A percentile compares a stretch with the other conserved stretches of the same genome.
phyloP scores from a whole-genome alignment of 352 stramenopile genomes.

The Globisporangium carolinianum region DNA sequence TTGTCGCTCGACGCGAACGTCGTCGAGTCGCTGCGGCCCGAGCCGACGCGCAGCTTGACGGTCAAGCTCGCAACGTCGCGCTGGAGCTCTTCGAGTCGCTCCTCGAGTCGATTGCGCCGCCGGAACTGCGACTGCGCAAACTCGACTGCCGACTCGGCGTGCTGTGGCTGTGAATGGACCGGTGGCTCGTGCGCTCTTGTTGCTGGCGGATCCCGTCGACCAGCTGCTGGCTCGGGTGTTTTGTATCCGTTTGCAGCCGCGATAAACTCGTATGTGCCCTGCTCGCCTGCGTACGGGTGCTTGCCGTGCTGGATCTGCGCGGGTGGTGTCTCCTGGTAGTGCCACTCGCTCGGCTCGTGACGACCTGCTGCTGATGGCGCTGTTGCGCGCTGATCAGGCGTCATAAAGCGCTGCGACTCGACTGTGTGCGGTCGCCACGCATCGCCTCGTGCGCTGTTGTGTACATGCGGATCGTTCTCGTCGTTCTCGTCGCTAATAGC shows the following conservation, averaged over 20 bases:
- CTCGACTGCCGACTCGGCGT: constrained; percentile 5
- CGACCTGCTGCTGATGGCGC: background rate
- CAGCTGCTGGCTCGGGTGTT: constrained; percentile 2
- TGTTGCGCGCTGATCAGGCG: constrained; percentile 4
- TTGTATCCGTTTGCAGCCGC: constrained; percentile 1
- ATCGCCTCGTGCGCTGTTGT: background rate
- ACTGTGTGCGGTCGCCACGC: background rate
- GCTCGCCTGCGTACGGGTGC: background rate
- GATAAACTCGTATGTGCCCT: background rate
- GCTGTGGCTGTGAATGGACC: background rate
- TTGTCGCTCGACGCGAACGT: constrained; percentile 20
- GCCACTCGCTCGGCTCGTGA: constrained; percentile 6
- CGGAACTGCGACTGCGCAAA: constrained; percentile 36
- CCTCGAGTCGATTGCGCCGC: constrained; percentile 54
- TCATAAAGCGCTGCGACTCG: constrained; percentile 2
- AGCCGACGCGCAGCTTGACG: constrained; percentile 38
- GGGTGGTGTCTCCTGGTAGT: constrained; percentile 14
- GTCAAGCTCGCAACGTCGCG: constrained; percentile 72
- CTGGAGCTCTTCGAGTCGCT: constrained; percentile 63
- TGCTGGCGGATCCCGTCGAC: background rate
- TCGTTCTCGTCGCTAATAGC: background rate
- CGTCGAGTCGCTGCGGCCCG: constrained; percentile 24
- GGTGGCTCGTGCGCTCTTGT: background rate
- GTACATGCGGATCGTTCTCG: constrained; percentile 1
- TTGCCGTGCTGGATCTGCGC: constrained; percentile 8